Evolutionary conservation across 805 yeast genomes (phyloP).

Genomic region (Teunomyces pallodes): DNA sequence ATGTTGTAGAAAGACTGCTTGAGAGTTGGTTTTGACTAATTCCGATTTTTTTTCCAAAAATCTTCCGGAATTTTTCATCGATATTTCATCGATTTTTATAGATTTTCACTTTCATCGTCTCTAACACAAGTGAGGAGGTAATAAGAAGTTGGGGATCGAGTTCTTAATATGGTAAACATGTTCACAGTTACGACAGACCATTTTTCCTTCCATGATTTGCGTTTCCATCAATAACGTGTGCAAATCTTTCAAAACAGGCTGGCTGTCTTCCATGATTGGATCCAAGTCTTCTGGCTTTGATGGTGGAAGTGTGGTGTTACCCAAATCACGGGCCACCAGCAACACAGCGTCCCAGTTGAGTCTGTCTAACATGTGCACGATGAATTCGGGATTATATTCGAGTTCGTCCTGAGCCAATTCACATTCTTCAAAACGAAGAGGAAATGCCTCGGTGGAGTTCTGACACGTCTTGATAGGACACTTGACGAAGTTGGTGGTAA

Average conservation of each 20-base stretch:
- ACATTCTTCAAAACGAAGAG: slow-evolving; percentile 67
- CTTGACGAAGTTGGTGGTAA: slow-evolving; percentile 94
- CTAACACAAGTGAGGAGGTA: slow-evolving; percentile 88
- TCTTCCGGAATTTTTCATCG: not conserved
- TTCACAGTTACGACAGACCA: slow-evolving; percentile 83
- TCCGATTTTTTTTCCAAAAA: not conserved
- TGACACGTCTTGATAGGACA: slow-evolving; percentile 88
- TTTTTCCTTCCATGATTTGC: slow-evolving; percentile 80
- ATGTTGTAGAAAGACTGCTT: too few species aligned
- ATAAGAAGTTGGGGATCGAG: slow-evolving; percentile 87
- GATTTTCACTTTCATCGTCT: not conserved
- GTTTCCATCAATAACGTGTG: slow-evolving; percentile 82
- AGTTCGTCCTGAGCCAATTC: slow-evolving; percentile 72
- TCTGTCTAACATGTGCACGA: slow-evolving; percentile 71
- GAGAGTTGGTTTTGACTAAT: not conserved
- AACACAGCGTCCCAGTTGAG: slow-evolving; percentile 87
- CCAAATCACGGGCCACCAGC: slow-evolving; percentile 69
- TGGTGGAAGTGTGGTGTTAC: slow-evolving; percentile 29
- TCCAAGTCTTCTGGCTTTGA: slow-evolving; percentile 59
- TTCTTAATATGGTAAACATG: slow-evolving; percentile 89
- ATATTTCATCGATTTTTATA: not conserved
- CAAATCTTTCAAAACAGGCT: slow-evolving; percentile 64
- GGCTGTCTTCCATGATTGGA: slow-evolving; percentile 50
- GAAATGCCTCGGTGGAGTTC: slow-evolving; percentile 71
- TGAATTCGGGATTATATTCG: slow-evolving; percentile 81